These are phyloP conservation scores for Blastobotrys proliferans DNA, from an alignment of 1,139 yeast species.

Conservation along the genomic window DNA sequence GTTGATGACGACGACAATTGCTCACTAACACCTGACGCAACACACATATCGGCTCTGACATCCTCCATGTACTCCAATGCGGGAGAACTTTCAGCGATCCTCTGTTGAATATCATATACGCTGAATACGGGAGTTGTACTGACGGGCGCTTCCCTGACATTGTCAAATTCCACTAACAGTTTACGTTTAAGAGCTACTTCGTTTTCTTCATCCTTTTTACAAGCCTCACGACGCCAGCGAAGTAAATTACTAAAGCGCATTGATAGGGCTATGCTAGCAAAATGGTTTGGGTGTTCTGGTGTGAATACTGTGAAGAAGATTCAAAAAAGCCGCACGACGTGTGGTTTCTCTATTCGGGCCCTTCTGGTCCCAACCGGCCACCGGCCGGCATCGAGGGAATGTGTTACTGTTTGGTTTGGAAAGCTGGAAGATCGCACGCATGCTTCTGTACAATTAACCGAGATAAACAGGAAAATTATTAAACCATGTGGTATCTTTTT, in stretches of 20 bases:
- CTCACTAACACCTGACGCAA: neutral
- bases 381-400: too few relatives aligned
- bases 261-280: too few relatives aligned
- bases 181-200: neutral
- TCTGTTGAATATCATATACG: neutral
- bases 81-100: slow-evolving; percentile 5
- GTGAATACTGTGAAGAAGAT: too few relatives aligned
- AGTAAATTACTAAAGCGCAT: slow-evolving; percentile 2
- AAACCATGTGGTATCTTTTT: too few relatives aligned
- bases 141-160: slow-evolving; percentile 6
- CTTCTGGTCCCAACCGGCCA: too few relatives aligned
- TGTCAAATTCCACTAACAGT: slow-evolving; percentile 7
- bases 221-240: neutral
- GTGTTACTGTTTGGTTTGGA: too few relatives aligned
- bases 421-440: too few relatives aligned
- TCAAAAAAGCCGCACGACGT: too few relatives aligned
- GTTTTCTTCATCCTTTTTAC: neutral
- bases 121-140: slow-evolving; percentile 2
- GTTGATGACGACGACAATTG: neutral
- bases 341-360: too few relatives aligned
- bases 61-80: slow-evolving; percentile 9
- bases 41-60: neutral
- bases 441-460: too few relatives aligned
- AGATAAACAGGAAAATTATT: too few relatives aligned
- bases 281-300: too few relatives aligned